Conservation (phyloP, 306 rosid species). For the Oemleria cerasiformis region DNA sequence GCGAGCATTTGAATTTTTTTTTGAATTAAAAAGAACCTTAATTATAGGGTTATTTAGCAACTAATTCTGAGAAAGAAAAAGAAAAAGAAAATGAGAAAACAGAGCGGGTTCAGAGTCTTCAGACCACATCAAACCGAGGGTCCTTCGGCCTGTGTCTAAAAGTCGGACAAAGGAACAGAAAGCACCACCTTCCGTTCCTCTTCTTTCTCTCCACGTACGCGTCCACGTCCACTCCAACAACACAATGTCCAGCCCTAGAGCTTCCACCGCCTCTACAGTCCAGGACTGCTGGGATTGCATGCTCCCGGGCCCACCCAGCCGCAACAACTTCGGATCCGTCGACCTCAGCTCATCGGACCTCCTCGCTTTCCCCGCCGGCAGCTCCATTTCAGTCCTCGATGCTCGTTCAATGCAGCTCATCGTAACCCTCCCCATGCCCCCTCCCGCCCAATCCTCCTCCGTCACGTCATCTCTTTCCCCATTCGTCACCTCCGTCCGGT, state of each 20-base stretch:
- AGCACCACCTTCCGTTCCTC: too few species aligned
- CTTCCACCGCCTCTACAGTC: conserved; percentile 11
- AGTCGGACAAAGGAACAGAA: neutral
- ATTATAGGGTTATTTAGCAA: neutral
- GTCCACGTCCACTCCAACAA: neutral
- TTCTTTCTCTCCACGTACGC: too few species aligned
- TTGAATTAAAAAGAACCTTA: neutral
- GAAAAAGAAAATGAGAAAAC: neutral
- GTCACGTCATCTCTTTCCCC: conserved; percentile 48
- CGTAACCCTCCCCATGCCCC: conserved; percentile 69
- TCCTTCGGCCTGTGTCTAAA: neutral
- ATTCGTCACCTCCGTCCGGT: conserved; percentile 80
- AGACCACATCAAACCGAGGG: neutral
- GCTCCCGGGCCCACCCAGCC: conserved; percentile 92
- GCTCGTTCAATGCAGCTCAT: conserved; percentile 78
- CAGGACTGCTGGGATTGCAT: conserved; percentile 71
- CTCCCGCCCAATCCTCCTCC: conserved; percentile 39
- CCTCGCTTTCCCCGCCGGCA: conserved; percentile 82
- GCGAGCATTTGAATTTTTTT: too few species aligned
- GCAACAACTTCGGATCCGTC: conserved; percentile 89
- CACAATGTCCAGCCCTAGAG: conserved; percentile 36
- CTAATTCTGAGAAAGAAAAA: neutral
- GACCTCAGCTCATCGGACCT: conserved; percentile 80
- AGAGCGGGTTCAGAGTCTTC: too few species aligned
- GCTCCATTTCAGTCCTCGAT: conserved; percentile 81